Conservation (phyloP, 371 early-diverging fungal genomes). For the Rhizopus microsporus region DNA sequence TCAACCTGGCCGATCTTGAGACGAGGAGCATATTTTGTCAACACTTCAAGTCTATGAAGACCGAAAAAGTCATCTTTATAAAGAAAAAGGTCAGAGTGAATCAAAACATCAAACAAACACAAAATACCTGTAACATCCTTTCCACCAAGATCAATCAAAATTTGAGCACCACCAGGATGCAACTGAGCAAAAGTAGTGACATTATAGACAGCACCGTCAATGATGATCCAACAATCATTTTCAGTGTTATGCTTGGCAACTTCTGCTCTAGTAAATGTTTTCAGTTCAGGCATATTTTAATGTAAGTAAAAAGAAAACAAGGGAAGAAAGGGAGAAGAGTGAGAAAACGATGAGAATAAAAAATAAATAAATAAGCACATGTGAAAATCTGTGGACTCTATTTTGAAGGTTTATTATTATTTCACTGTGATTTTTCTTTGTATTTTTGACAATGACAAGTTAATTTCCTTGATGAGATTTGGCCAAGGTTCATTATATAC, state of each 20-base stretch:
- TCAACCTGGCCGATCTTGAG: slow-evolving; percentile 53
- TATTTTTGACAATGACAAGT: neutral
- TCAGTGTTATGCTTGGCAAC: slow-evolving; percentile 76
- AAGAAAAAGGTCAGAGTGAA: neutral
- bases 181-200: slow-evolving; percentile 81
- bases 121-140: slow-evolving; percentile 72
- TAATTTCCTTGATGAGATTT: neutral
- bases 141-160: slow-evolving; percentile 68
- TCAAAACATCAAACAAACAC: neutral
- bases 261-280: slow-evolving; percentile 67
- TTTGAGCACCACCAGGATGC: slow-evolving; percentile 91
- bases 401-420: neutral
- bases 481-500: slow-evolving; percentile 1
- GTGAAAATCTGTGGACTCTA: neutral
- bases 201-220: slow-evolving; percentile 87
- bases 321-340: slow-evolving; percentile 2
- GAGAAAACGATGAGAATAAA: neutral
- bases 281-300: slow-evolving; percentile 38
- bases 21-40: slow-evolving; percentile 53
- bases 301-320: slow-evolving; percentile 12
- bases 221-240: slow-evolving; percentile 89
- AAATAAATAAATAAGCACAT: neutral
- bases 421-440: neutral
- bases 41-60: slow-evolving; percentile 69
- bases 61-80: slow-evolving; percentile 48